These are phyloP conservation scores for Zymoseptoria crescenta DNA, from an alignment of 2,329 filamentous ascomycete genomes.

Conservation along the genomic window DNA sequence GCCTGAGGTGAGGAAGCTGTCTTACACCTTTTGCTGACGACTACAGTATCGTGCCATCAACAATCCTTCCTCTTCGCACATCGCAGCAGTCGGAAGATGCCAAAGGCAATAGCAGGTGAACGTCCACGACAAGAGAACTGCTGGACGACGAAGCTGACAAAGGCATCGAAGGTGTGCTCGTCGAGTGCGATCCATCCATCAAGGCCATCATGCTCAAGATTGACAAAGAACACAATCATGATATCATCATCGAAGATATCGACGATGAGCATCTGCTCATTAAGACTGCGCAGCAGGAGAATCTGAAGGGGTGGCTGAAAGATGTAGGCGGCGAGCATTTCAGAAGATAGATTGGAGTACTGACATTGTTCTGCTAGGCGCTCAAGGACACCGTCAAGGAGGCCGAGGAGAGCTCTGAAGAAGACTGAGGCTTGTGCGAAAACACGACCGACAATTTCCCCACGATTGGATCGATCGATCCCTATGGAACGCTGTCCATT, in stretches of 20 bases:
- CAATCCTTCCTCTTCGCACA: background rate
- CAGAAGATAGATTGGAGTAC: background rate
- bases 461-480: too few relatives aligned
- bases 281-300: conserved; percentile 62
- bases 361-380: conserved; percentile 17
- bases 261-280: conserved; percentile 70
- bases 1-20: background rate
- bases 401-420: conserved; percentile 30
- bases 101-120: conserved; percentile 20
- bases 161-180: conserved; percentile 51
- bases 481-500: too few relatives aligned
- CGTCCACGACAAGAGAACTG: background rate
- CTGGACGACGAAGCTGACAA: background rate
- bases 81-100: conserved; percentile 13
- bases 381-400: conserved; percentile 33
- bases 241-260: conserved; percentile 71
- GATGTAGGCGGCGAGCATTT: conserved; percentile 41
- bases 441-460: too few relatives aligned
- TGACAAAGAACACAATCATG: conserved; percentile 57
- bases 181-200: conserved; percentile 80
- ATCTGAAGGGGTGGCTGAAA: conserved; percentile 62
- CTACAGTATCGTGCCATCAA: background rate
- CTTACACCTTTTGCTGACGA: too few relatives aligned
- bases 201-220: conserved; percentile 77
- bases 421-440: conserved; percentile 20